A percentile compares a stretch with the other conserved stretches of the same genome.
These are phyloP conservation scores for Clohesyomyces aquaticus DNA, from an alignment of 495 filamentous ascomycete genomes.

Conservation along the genomic window DNA sequence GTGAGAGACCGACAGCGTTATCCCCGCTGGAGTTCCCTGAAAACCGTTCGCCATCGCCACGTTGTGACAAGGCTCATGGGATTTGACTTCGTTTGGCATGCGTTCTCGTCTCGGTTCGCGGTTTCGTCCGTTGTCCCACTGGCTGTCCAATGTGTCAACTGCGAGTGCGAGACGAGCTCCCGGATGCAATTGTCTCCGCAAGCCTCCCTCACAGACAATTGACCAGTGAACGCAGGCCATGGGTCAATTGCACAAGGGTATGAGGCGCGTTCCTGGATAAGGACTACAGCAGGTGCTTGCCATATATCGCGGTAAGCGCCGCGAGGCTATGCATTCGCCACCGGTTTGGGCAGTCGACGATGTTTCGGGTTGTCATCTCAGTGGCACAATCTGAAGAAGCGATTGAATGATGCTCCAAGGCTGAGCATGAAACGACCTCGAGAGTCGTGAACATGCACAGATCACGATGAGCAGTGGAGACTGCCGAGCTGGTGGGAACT, in stretches of 20 bases:
- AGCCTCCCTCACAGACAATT: background rate
- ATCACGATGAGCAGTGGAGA: background rate
- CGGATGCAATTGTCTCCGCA: background rate
- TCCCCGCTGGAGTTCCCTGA: background rate
- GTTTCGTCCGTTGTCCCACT: too few relatives aligned
- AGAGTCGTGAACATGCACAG: background rate
- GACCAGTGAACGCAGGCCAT: background rate
- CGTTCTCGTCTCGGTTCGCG: too few relatives aligned
- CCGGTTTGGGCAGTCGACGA: constrained; percentile 14
- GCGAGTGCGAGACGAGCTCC: too few relatives aligned
- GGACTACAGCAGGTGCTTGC: too few relatives aligned
- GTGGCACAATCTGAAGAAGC: background rate
- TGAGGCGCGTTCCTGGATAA: too few relatives aligned
- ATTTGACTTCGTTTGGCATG: too few relatives aligned
- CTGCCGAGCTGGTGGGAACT: constrained; percentile 1
- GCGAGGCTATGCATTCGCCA: constrained; percentile 1
- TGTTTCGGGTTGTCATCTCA: background rate
- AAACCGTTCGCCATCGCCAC: background rate
- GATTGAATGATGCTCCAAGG: constrained; percentile 1
- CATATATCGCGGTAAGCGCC: background rate
- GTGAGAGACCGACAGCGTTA: background rate
- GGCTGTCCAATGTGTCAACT: background rate
- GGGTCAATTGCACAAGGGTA: too few relatives aligned
- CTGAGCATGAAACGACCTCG: constrained; percentile 3
- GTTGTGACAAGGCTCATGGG: background rate